Percentiles rank a stretch among this genome's conserved stretches.
Conservation (phyloP, 140 eudicot genomes). For the Stevia rebaudiana region DNA sequence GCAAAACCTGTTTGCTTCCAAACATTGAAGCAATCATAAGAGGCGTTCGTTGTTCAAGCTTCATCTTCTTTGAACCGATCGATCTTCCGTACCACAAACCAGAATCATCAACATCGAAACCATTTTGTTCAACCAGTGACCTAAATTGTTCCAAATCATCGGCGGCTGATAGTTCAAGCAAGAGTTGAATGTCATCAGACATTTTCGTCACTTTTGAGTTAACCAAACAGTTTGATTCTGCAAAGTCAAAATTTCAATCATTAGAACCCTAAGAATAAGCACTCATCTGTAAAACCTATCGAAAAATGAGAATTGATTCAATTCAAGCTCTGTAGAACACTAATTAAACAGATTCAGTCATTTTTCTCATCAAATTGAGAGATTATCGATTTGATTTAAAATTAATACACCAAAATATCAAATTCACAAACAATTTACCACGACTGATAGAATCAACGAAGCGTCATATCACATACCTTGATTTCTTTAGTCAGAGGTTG, state of each 20-base stretch:
- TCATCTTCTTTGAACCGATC: constrained; percentile 57
- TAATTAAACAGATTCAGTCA: constrained; percentile 1
- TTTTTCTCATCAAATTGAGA: background rate
- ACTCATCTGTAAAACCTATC: background rate
- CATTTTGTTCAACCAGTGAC: constrained; percentile 44
- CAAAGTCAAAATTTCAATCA: constrained; percentile 7
- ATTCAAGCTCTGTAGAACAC: background rate
- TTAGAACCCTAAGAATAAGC: constrained; percentile 13
- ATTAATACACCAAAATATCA: background rate
- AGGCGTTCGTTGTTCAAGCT: constrained; percentile 69
- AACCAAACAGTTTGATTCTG: background rate
- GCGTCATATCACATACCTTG: constrained; percentile 22
- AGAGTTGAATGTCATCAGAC: constrained; percentile 31
- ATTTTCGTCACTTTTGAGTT: background rate
- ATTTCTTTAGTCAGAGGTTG: background rate
- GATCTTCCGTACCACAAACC: constrained; percentile 70
- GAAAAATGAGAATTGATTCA: background rate
- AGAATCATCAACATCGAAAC: constrained; percentile 37
- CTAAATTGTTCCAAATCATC: constrained; percentile 52
- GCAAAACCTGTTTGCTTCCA: constrained; percentile 58
- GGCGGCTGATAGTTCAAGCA: constrained; percentile 65
- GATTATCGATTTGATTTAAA: background rate
- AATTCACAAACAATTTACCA: background rate
- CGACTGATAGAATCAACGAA: background rate
- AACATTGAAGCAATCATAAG: constrained; percentile 73